Conservation (phyloP, 768 basidiomycete species). For the Lentinula raphanica region DNA sequence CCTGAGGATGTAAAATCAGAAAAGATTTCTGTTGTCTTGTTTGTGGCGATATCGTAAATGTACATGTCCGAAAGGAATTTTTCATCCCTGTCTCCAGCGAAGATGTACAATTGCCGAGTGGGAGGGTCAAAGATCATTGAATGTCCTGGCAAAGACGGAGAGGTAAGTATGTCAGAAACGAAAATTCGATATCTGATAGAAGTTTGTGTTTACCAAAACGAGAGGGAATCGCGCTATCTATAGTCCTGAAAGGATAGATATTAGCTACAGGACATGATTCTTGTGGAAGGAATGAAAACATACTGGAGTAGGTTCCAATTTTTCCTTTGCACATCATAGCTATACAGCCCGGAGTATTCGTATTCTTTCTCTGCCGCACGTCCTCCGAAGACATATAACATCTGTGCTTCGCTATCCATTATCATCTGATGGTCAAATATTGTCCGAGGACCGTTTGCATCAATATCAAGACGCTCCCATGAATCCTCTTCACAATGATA, state of each 20-base stretch:
- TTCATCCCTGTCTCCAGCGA: conserved; percentile 68
- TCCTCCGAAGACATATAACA: conserved; percentile 74
- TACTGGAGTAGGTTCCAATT: conserved; percentile 70
- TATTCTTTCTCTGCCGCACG: conserved; percentile 55
- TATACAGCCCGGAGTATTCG: conserved; percentile 70
- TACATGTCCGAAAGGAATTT: conserved; percentile 75
- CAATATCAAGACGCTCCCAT: conserved; percentile 73
- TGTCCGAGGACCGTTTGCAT: conserved; percentile 66
- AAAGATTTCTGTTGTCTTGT: conserved; percentile 56
- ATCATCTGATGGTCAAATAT: conserved; percentile 81
- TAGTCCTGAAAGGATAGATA: neutral
- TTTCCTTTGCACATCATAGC: conserved; percentile 59
- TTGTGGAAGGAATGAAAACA: neutral
- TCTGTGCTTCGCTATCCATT: conserved; percentile 65
- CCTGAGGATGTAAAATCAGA: conserved; percentile 55
- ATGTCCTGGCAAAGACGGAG: conserved; percentile 43
- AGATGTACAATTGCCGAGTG: conserved; percentile 58
- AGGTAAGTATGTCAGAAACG: neutral
- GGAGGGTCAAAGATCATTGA: conserved; percentile 74
- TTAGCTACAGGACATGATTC: neutral
- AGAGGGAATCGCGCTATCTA: conserved; percentile 4
- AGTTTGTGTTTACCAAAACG: conserved; percentile 24
- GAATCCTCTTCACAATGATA: conserved; percentile 68
- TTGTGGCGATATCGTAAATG: conserved; percentile 56
- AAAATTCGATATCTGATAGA: conserved; percentile 51